Base-by-base conservation (phyloP, 176 grass and related monocot species). In the Panicum miliaceum region DNA sequence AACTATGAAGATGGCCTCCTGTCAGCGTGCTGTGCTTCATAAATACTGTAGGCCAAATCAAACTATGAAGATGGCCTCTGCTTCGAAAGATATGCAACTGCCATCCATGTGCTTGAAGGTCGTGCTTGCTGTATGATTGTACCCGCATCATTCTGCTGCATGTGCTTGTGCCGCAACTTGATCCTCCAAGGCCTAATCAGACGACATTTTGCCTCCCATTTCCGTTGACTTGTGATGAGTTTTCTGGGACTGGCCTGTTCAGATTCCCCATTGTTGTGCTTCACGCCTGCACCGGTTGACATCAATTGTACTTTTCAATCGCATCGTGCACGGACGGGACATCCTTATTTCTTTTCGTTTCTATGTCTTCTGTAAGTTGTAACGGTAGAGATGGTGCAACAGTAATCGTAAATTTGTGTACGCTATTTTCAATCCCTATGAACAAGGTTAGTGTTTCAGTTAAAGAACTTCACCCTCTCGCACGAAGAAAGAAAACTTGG, bases 91-190 rank as follows among this genome's bases (percentile, higher is more conserved):
- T 65, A 20, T 65, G 16, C 7, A 65, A 9, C 4, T 12, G 63
- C 26, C 15, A 1, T 59, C 0, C 53, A 42, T 77, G 79, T 76
- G 43, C 69, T 64, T 14, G 7, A 15, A 19, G 61, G 29, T 76
- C 53, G 42, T 35, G 27, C 13, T 26, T 50, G 29, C 29, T 89
- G 19, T 64, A 64, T 89, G 77, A 57, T 75, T 70, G 77, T 76
- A 76, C 20, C 71, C 54, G 61, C 47, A 59, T 40, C 29, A 66
- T 73, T 46, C 69, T 66, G 29, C 18, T 80, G 59, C 68, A 84
- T 80, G 78, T 89, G 88, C 64, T 36, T 63, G 53, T 57, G 87
- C 52, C 23, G 37, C 81, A 78, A 66, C 37, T 83, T 71, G 73
- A 51, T 85, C 62, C 32, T 67, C 54, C 18, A 75, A 52, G 51